Evolutionary conservation across 2,329 filamentous ascomycete species (phyloP), one percentile per base, ranked within the genome.

Genomic region (Paraconiothyrium brasiliense): DNA sequence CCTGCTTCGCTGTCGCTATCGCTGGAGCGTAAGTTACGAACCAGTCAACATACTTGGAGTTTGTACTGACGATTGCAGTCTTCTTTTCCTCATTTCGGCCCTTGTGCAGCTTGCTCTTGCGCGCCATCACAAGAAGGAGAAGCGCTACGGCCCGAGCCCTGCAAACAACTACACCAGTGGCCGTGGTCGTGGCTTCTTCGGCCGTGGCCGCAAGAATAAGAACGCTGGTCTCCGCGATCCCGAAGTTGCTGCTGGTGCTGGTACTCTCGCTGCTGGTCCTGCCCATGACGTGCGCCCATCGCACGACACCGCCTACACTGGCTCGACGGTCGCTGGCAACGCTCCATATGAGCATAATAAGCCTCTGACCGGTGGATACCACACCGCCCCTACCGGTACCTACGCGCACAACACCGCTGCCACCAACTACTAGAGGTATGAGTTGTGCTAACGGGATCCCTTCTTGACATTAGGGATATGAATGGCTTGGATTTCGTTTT

Each of bases 31-130:
- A 83, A 82, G 84, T 82, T 35, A 24, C 11, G n/a, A 37, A 4
- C 16, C 41, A 24, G n/a, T 4, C 24, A 34, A 35, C 50, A 41
- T 56, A 61, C 32, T 47, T 20, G 39, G 51, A 14, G 49, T 30
- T 32, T n/a, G 24, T 46, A 62, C 61, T 68, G 56, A 68, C 27
- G n/a, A 43, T 20, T 9, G 11, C 37, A 92, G 89, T 52, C 78
- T 92, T 81, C 89, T 94, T 79, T 95, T 94, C 84, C 74, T 92
- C 70, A 73, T 92, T 72, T 92, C 91, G 54, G 87, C 91, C 56
- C 75, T 89, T 60, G 83, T 91, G 65, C 91, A 94, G 72, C 66
- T 92, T 54, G 83, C 85, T 54, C 86, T 94, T 49, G 86, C 86
- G 69, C 88, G 89, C 62, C 84, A 92, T 78, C 90, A 91, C 83